A percentile compares a stretch with the other conserved stretches of the same genome.
These are phyloP conservation scores for Kluyveromyces sp. DNA, from an alignment of 1,139 yeast genomes.

Conservation along the genomic window DNA sequence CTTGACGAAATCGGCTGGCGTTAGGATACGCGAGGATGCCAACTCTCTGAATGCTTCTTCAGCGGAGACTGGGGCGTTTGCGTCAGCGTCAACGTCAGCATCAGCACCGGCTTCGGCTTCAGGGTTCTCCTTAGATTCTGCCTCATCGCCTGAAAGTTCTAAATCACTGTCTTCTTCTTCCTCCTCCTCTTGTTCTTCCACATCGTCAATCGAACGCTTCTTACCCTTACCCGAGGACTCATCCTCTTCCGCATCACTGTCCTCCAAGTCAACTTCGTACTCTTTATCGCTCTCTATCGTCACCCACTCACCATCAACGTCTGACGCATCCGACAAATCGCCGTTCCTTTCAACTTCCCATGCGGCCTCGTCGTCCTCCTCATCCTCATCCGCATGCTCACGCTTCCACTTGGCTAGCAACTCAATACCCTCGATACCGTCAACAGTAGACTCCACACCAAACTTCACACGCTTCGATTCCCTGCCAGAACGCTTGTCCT, in stretches of 20 bases:
- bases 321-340: slow-evolving; percentile 37
- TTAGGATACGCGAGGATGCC: slow-evolving; percentile 68
- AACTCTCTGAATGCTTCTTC: slow-evolving; percentile 52
- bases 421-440: slow-evolving; percentile 84
- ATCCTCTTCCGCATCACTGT: slow-evolving; percentile 40
- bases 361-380: slow-evolving; percentile 48
- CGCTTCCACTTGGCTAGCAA: slow-evolving; percentile 77
- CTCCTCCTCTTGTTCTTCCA: slow-evolving; percentile 20
- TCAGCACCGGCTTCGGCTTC: background rate
- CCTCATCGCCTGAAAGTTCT: slow-evolving; percentile 29
- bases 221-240: slow-evolving; percentile 25
- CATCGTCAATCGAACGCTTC: background rate
- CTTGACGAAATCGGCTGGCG: slow-evolving; percentile 97
- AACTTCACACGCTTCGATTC: slow-evolving; percentile 43
- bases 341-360: slow-evolving; percentile 47
- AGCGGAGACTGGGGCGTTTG: slow-evolving; percentile 14
- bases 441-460: slow-evolving; percentile 58
- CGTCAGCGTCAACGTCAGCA: background rate
- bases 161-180: slow-evolving; percentile 35
- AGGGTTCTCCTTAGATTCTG: slow-evolving; percentile 6
- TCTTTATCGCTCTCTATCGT: slow-evolving; percentile 49
- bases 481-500: slow-evolving; percentile 38
- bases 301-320: slow-evolving; percentile 48
- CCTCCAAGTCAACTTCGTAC: slow-evolving; percentile 39
- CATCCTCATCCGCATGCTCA: slow-evolving; percentile 49